phyloP scores from a whole-genome alignment of 2,329 filamentous ascomycete genomes.

The Mycosphaerella arachidis region DNA sequence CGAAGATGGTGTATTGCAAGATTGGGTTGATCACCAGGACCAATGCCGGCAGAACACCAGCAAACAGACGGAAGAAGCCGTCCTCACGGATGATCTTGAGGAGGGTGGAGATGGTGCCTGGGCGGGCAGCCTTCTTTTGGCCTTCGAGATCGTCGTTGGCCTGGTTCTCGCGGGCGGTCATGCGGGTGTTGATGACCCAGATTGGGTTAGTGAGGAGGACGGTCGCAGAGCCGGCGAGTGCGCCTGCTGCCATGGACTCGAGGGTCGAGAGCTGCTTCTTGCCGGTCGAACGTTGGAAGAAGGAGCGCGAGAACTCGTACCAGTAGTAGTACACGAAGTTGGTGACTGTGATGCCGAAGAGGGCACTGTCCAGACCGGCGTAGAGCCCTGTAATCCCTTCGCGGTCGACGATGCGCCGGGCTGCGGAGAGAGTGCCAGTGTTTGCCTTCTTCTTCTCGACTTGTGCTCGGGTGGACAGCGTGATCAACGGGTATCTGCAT shows the following conservation, averaged over 20 bases:
- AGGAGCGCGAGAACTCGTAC: slow-evolving; percentile 94
- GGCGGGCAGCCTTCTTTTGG: slow-evolving; percentile 50
- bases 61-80: slow-evolving; percentile 78
- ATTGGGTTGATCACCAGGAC: slow-evolving; percentile 98
- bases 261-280: slow-evolving; percentile 80
- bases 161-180: slow-evolving; percentile 81
- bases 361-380: slow-evolving; percentile 83
- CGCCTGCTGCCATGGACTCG: slow-evolving; percentile 92
- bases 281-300: slow-evolving; percentile 73
- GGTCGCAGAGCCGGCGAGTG: slow-evolving; percentile 87
- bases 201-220: slow-evolving; percentile 97
- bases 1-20: slow-evolving; percentile 96
- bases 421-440: slow-evolving; percentile 75
- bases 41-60: slow-evolving; percentile 86
- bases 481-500: slow-evolving; percentile 85
- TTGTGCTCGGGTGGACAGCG: slow-evolving; percentile 92
- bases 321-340: slow-evolving; percentile 99
- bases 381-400: slow-evolving; percentile 89
- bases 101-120: slow-evolving; percentile 76
- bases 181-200: slow-evolving; percentile 97
- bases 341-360: slow-evolving; percentile 96
- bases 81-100: slow-evolving; percentile 76
- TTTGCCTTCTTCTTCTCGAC: slow-evolving; percentile 94
- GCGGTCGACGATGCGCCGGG: slow-evolving; percentile 80
- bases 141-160: slow-evolving; percentile 37